Evolutionary conservation across 176 grass and related monocot species (phyloP), one percentile per base, ranked within the genome.

Genomic region (Neostapfia colusana): DNA sequence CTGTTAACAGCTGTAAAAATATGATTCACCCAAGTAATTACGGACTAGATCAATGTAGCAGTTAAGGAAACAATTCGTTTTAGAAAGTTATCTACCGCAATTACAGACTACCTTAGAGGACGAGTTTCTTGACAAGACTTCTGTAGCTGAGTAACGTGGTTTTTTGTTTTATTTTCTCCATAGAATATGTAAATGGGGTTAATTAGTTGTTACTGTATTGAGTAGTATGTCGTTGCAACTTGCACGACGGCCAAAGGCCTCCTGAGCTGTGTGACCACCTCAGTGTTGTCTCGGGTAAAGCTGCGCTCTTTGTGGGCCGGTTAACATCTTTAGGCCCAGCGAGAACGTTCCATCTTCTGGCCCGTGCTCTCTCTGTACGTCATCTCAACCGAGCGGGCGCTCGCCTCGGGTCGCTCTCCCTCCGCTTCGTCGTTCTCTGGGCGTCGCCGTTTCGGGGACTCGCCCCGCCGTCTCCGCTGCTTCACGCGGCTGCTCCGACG

Each of bases 311-410:
- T 36, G n/a, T 66, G 75, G 61, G 60, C 60, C 74, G 43, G 12
- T 23, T 2, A 43, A 51, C 7, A 7, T 38, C 60, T 65, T 65
- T 65, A 2, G 60, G 74, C 44, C 74, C 43, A 5, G 26, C 45
- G 43, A 58, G 27, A 65, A 59, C 59, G 12, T 76, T n/a, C 26
- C 26, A 63, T 77, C 48, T 58, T 39, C 24, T 73, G 51, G 71
- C 51, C 71, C 51, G 51, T 73, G 7, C 35, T 15, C 26, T 35
- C 39, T 40, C 39, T 8, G 11, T 59, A 58, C 25, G 41, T 23
- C 57, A 37, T 50, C 59, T 48, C 20, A 6, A 36, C 28, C 43
- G 60, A 65, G 44, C 27, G 59, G 59, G 60, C 28, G 38, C 31
- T 39, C 44, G 74, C 63, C 36, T 63, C 10, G 44, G 60, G 31